Evolutionary conservation across 352 stramenopile genomes (phyloP), one percentile per base, ranked within the genome.

Genomic region (Discostella stelligera): DNA sequence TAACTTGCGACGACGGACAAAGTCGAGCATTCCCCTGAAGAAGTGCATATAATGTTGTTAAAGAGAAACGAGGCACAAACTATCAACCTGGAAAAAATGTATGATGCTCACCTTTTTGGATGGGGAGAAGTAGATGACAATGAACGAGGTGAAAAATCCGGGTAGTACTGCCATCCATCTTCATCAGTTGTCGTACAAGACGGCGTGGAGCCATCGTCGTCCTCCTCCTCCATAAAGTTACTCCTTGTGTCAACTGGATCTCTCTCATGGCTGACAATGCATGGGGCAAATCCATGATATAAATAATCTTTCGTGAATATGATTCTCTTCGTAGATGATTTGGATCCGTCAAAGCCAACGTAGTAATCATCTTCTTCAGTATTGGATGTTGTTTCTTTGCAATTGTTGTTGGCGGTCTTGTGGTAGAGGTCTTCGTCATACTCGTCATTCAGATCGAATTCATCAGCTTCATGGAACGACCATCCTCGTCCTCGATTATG

Each of bases 151-250:
- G 64, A 64, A 69, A 89, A 89, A 62, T 89, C 83, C 6, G 21
- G 69, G 11, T 74, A 79, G 56, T 89, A 89, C 39, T 76, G 56
- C 83, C 83, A 89, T 23, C 77, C 77, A 4, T 79, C 71, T 46
- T 65, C 56, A 52, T 79, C 70, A 44, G 58, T 69, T 14, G 70
- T 32, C 27, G 27, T 6, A 32, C 2, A 5, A 32, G 27, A 32
- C 5, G 27, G 27, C 27, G 27, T 32, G 5, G 27, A 32, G 5
- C 48, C 48, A 20, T 55, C 48, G n/a, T 18, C 48, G 1, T 70
- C 50, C 21, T 32, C 27, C 27, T 32, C 27, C 27, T 32, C 27
- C 2, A 5, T 32, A 5, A 2, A 6, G 27, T 32, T 32, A 32
- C 27, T 32, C 2, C 27, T 32, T 32, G 27, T 32, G 2, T 2